Evolutionary conservation across 495 filamentous ascomycete species (phyloP).

Genomic region (Trichodelitschia bisporula): DNA sequence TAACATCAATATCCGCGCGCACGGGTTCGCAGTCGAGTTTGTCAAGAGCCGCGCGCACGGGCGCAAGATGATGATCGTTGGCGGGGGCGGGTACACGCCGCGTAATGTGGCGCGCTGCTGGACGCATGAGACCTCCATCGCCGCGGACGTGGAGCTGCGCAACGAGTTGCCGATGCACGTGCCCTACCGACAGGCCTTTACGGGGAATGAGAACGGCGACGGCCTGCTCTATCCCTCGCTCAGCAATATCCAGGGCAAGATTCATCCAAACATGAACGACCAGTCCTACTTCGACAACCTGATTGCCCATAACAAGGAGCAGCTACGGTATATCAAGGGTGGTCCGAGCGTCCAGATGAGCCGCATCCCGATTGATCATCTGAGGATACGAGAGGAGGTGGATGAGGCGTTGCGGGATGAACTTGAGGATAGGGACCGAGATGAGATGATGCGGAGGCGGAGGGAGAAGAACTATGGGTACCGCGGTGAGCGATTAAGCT

Average conservation of each 20-base stretch:
- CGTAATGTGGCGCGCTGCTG: constrained; percentile 89
- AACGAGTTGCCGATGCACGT: constrained; percentile 14
- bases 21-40: constrained; percentile 74
- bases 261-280: constrained; percentile 56
- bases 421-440: constrained; percentile 30
- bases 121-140: constrained; percentile 87
- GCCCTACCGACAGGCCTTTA: constrained; percentile 16
- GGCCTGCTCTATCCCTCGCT: constrained; percentile 44
- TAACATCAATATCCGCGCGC: constrained; percentile 84
- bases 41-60: constrained; percentile 38
- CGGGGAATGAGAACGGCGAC: constrained; percentile 22
- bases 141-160: constrained; percentile 32
- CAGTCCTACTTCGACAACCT: constrained; percentile 50
- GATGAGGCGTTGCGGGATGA: constrained; percentile 58
- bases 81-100: constrained; percentile 93
- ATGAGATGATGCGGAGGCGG: constrained; percentile 17
- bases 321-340: constrained; percentile 60
- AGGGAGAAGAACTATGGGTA: constrained; percentile 18
- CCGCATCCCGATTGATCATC: constrained; percentile 37
- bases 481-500: constrained; percentile 14
- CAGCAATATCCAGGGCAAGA: constrained; percentile 21
- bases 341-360: constrained; percentile 75
- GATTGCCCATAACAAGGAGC: constrained; percentile 49
- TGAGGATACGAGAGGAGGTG: constrained; percentile 45
- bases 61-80: constrained; percentile 67